Evolutionary conservation across 176 grass and related monocot species (phyloP).

Genomic region (Phoenix dactylifera): DNA sequence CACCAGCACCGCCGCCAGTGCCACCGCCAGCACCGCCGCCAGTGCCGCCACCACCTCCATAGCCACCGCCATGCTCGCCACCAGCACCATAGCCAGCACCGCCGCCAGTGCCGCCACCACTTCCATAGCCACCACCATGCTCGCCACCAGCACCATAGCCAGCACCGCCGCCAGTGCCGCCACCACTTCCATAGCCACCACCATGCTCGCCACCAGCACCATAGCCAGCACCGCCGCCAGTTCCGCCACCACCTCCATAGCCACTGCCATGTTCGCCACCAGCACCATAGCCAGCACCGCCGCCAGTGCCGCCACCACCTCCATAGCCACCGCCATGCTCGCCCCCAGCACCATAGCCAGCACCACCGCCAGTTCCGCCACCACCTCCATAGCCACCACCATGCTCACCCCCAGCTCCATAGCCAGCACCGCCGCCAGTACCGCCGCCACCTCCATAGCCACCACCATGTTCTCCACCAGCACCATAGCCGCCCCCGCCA

Average conservation of each 20-base stretch:
- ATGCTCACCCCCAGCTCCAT: not conserved
- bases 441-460: not conserved
- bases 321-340: not conserved
- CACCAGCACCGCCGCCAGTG: too few species aligned
- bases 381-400: not conserved
- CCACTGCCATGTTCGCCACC: not conserved
- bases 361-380: not conserved
- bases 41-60: too few species aligned
- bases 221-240: not conserved
- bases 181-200: too few species aligned
- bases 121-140: too few species aligned
- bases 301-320: not conserved
- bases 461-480: not conserved
- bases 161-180: not conserved
- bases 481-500: not conserved
- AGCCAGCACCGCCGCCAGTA: not conserved
- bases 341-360: constrained; percentile 1
- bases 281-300: not conserved
- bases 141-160: not conserved
- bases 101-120: too few species aligned
- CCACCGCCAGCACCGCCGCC: too few species aligned
- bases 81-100: too few species aligned
- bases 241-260: not conserved
- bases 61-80: too few species aligned
- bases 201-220: not conserved